Evolutionary conservation across 768 basidiomycete genomes (phyloP).

Genomic region (Tulasnella sp.): DNA sequence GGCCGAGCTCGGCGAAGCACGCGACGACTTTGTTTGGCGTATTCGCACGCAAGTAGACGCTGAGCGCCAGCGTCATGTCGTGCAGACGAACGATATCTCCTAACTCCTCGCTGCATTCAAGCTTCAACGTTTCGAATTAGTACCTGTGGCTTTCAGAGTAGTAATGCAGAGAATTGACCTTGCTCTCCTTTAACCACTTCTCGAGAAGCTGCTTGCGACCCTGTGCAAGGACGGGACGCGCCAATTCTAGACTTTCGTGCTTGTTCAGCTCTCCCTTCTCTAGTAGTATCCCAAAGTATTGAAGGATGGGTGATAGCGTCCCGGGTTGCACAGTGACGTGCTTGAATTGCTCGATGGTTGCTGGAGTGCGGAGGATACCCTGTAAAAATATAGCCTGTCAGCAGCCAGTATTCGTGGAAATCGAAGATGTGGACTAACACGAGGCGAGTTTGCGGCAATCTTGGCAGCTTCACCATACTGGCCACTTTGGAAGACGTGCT

Average conservation of each 20-base stretch:
- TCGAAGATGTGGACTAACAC: constrained; percentile 36
- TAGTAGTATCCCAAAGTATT: constrained; percentile 96
- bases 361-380: constrained; percentile 89
- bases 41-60: constrained; percentile 94
- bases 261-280: constrained; percentile 98
- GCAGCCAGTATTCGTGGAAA: not conserved
- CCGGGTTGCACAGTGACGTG: constrained; percentile 82
- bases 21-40: constrained; percentile 98
- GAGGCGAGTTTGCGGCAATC: constrained; percentile 92
- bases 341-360: constrained; percentile 97
- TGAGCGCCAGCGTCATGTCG: constrained; percentile 95
- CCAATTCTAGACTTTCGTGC: constrained; percentile 88
- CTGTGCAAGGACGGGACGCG: constrained; percentile 89
- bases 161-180: constrained; percentile 38
- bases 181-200: constrained; percentile 99
- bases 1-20: constrained; percentile 97
- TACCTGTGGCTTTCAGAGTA: not conserved
- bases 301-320: constrained; percentile 86
- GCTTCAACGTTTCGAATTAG: constrained; percentile 34
- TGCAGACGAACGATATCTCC: constrained; percentile 91
- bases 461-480: constrained; percentile 93
- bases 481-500: constrained; percentile 75
- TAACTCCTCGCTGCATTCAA: constrained; percentile 96
- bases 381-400: constrained; percentile 23
- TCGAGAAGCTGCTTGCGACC: constrained; percentile 93